Conservation (phyloP, 306 rosid genomes). For the Medicago truncatula region DNA sequence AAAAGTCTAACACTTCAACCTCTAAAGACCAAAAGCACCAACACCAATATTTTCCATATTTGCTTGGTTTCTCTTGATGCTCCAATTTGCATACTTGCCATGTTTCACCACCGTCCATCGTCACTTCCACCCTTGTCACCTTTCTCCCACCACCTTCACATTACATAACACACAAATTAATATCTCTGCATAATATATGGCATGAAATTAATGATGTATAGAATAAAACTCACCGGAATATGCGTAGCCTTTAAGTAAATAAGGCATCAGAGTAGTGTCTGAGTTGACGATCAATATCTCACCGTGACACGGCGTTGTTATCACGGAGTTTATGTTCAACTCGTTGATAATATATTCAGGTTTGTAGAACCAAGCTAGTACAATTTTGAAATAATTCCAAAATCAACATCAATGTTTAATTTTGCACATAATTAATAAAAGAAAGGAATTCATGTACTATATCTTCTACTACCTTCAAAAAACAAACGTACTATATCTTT, state of each 20-base stretch:
- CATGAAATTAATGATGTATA: neutral
- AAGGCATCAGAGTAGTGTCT: neutral
- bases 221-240: conserved; percentile 19
- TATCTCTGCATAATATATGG: neutral
- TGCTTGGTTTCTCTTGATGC: conserved; percentile 70
- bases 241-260: conserved; percentile 26
- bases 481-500: neutral
- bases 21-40: conserved; percentile 96
- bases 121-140: conserved; percentile 89
- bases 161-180: neutral
- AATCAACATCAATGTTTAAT: neutral
- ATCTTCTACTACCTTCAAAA: no score
- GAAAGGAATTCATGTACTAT: neutral
- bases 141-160: conserved; percentile 84
- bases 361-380: conserved; percentile 5
- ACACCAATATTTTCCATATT: conserved; percentile 85
- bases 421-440: no score
- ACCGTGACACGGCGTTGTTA: conserved; percentile 11
- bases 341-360: conserved; percentile 27
- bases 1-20: conserved; percentile 65
- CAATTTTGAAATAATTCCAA: neutral
- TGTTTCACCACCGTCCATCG: conserved; percentile 78
- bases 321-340: conserved; percentile 15
- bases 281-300: neutral
- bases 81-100: conserved; percentile 73